These are phyloP conservation scores for Penicillium steckii DNA, from an alignment of 495 filamentous ascomycete species.

Conservation along the genomic window DNA sequence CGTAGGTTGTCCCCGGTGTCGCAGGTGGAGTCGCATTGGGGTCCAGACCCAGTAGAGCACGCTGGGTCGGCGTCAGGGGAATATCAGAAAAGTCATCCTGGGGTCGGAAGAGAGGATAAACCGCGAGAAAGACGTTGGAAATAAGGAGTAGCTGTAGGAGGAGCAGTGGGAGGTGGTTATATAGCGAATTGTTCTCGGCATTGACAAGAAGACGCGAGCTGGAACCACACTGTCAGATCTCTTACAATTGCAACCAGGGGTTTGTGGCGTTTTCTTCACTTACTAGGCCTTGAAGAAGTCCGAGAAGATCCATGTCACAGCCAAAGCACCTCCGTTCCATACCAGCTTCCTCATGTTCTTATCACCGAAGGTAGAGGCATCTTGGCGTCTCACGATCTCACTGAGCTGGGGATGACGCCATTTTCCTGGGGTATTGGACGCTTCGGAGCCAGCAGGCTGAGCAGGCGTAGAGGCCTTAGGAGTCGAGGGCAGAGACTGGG, in stretches of 20 bases:
- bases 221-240: slow-evolving; percentile 1
- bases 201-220: slow-evolving; percentile 27
- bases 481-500: slow-evolving; percentile 50
- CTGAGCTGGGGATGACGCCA: slow-evolving; percentile 83
- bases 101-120: slow-evolving; percentile 65
- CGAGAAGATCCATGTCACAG: slow-evolving; percentile 43
- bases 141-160: slow-evolving; percentile 57
- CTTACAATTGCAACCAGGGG: background rate
- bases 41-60: slow-evolving; percentile 77
- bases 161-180: slow-evolving; percentile 41
- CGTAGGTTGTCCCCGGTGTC: slow-evolving; percentile 65
- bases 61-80: slow-evolving; percentile 85
- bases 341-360: slow-evolving; percentile 62
- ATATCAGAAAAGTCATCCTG: slow-evolving; percentile 84
- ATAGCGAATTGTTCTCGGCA: slow-evolving; percentile 16
- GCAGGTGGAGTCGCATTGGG: slow-evolving; percentile 60
- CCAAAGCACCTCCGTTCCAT: slow-evolving; percentile 60
- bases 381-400: slow-evolving; percentile 74
- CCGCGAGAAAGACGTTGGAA: slow-evolving; percentile 62
- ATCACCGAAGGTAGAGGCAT: slow-evolving; percentile 69
- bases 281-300: slow-evolving; percentile 38
- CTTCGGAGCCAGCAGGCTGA: slow-evolving; percentile 44
- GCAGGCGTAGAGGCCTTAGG: slow-evolving; percentile 55
- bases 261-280: slow-evolving; percentile 10
- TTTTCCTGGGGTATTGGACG: slow-evolving; percentile 65